Base-by-base conservation (phyloP, 441 rosid genomes). In the Geranium incanum region DNA sequence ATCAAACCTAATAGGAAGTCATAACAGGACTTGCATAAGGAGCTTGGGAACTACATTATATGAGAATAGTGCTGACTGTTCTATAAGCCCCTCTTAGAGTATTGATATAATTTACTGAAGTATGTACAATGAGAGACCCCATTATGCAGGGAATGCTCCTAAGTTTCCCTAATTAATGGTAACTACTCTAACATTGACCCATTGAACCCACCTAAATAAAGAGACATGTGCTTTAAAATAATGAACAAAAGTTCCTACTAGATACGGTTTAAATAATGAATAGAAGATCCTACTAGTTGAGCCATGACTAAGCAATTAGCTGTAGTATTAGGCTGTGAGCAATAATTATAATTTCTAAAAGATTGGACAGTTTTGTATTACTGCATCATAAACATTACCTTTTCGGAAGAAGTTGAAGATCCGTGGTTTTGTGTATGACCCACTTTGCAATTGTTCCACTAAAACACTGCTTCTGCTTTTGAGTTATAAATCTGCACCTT, bases 361-460 rank as follows among this genome's bases (percentile, higher is more conserved):
- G 65, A 19, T 3, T 7, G 36, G 2, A 60, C 65, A 60, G 8
- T 21, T 18, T 60, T 12, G 1, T 33, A 21, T 60, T 19, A 7
- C 65, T 60, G 8, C n/a, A 9, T 12, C 55, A 9, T 60, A 60
- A 60, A 18, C 2, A 18, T 21, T 16, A 60, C 65, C 33, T 18
- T 9, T 60, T 33, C 7, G 65, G 36, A 3, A 60, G 7, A 19
- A 60, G 33, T 19, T 60, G 12, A 7, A 60, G 18, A 60, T 60
- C 6, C 19, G 65, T 60, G 36, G 57, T 48, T 3, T 19, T 23
- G 28, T 19, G 65, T 60, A 19, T 28, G 65, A 21, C 36, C 65
- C 13, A 19, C 65, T 60, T 60, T 60, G 65, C 65, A 60, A 23
- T 60, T 60, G 65, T 60, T 23, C 65, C 36, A 60, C 65, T 11